A percentile compares a stretch with the other conserved stretches of the same genome.
phyloP scores from a whole-genome alignment of 225 moss, liverwort and hornwort genomes.

The Pleurozium schreberi region DNA sequence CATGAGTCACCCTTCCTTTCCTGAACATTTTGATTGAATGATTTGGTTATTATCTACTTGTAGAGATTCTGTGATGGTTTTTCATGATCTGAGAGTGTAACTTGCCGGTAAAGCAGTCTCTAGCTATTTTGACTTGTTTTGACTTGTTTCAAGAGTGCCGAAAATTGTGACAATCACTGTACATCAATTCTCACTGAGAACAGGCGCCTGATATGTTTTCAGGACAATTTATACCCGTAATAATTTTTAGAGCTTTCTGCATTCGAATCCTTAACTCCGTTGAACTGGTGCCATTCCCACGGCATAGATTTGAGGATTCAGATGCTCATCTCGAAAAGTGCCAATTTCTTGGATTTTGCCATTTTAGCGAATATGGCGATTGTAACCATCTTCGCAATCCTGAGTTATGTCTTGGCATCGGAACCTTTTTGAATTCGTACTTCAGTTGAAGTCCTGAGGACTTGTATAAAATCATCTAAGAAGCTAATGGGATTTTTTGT shows the following conservation, averaged over 20 bases:
- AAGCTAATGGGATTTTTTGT: not conserved
- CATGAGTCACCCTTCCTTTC: not conserved
- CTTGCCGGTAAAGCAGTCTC: not conserved
- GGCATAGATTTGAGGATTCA: no score
- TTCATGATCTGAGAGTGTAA: not conserved
- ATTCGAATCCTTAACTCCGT: no score
- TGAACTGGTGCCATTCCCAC: no score
- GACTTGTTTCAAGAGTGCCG: not conserved
- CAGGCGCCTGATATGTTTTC: not conserved
- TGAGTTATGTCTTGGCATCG: not conserved
- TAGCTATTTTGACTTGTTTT: no score
- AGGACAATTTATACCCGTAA: not conserved
- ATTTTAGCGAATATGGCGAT: no score
- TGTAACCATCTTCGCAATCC: not conserved
- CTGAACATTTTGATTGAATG: not conserved
- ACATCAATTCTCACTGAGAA: not conserved
- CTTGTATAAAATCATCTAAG: not conserved
- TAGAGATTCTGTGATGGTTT: not conserved
- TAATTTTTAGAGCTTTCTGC: not conserved
- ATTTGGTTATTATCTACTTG: not conserved
- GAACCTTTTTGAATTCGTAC: not conserved
- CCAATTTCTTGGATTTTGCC: not conserved
- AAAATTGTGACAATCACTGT: not conserved
- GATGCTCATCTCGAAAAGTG: not conserved
- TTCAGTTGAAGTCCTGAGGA: not conserved